A percentile compares a stretch with the other conserved stretches of the same genome.
Conservation (phyloP, 345 rosid genomes). For the Eutrema yunnanense region DNA sequence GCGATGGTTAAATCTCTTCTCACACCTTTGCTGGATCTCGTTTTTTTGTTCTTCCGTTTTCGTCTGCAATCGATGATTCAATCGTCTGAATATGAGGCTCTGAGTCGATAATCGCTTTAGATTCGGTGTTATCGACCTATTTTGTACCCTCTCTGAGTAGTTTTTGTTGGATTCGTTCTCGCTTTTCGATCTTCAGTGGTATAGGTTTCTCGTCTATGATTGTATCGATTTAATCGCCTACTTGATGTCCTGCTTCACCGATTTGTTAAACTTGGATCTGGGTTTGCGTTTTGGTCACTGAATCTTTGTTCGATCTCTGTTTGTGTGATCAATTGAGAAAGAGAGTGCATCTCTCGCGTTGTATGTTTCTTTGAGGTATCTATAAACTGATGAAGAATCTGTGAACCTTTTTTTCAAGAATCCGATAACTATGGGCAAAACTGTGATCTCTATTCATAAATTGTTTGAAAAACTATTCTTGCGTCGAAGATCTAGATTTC, state of each 20-base stretch:
- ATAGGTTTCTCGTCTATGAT: not conserved
- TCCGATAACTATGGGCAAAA: not conserved
- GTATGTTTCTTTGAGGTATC: not conserved
- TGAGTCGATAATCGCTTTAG: not conserved
- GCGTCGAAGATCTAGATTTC: not conserved
- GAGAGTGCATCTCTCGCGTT: not conserved
- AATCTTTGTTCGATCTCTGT: not conserved
- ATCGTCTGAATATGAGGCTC: not conserved
- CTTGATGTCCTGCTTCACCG: not conserved
- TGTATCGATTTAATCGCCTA: not conserved
- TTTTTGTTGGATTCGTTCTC: not conserved
- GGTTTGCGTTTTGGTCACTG: not conserved
- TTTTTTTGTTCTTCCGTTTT: not conserved
- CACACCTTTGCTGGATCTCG: not conserved
- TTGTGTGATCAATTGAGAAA: not conserved
- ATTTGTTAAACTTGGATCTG: slow-evolving; percentile 4
- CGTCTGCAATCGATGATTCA: not conserved
- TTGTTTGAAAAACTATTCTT: not conserved
- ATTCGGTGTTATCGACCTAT: not conserved
- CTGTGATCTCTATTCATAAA: not conserved
- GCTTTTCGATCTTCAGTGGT: not conserved
- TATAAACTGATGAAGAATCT: too few species aligned
- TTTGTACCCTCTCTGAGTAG: not conserved
- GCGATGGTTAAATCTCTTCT: slow-evolving; percentile 24
- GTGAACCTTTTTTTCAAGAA: too few species aligned